Base-by-base conservation (phyloP, 352 stramenopile genomes). In the Blastocystis sp. region DNA sequence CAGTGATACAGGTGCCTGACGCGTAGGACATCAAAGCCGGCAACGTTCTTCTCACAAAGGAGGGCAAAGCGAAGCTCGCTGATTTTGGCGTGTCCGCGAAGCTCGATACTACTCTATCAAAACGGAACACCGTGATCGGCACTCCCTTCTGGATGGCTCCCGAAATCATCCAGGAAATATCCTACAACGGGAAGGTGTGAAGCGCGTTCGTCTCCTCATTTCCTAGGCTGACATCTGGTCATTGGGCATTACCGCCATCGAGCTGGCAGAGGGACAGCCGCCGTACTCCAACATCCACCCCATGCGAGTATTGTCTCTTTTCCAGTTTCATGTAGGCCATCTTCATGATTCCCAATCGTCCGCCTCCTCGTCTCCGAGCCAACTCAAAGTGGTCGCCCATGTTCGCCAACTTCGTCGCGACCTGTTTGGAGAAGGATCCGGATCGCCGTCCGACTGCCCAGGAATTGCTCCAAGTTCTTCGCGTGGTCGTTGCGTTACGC, bases 341-440 rank as follows among this genome's bases (percentile, higher is more conserved):
- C 80, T 99, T 99, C 90, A 93, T 99, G 88, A 99, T 99, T 90
- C 96, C 96, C 4, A 96, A 94, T 60, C 96, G 96, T 90, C 93
- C 95, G 7, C 93, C 94, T 59, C 93, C 95, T 1, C 91, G 89
- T 48, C 91, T 98, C 80, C 91, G 93, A 59, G 92, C 92, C 41
- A 86, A 62, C 14, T 80, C 88, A 0, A 90, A 90, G n/a, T 93
- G 91, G 91, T 92, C 90, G 2, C 45, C 84, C 0, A 89, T 91
- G 14, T 92, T 93, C 67, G 90, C 91, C 41, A 89, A 97, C 89
- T 98, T 98, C 89, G 91, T 97, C 14, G 90, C 90, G 0, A 89
- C 89, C 48, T 97, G 94, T 87, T 90, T 98, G 62, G 90, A 93
- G 45, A 98, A 97, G 77, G 88, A 92, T 7, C 93, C 94, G 0